Base-by-base conservation (phyloP, 208 protist species). In the Leishmania martiniquensis region DNA sequence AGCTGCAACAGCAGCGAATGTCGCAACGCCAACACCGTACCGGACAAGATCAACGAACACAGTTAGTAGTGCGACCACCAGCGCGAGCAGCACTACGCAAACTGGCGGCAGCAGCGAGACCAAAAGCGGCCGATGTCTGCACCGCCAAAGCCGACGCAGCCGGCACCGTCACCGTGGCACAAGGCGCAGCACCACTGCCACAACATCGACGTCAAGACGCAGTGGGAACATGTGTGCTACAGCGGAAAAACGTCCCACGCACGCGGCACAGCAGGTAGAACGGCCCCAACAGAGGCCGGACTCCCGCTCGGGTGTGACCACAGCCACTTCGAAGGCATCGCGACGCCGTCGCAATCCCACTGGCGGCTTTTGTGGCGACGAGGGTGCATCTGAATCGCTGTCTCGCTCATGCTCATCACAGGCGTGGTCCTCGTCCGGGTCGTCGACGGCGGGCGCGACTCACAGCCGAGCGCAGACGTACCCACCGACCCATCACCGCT, bases 11-110 rank as follows among this genome's bases (percentile, higher is more conserved):
- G 34, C 42, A n/a, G 42, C 34, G 10, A 13, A 54, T 22, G 22
- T 39, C 12, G 44, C 37, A 20, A 45, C 49, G 12, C 34, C 70
- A 59, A 25, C 37, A 17, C 52, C 63, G 34, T 49, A 74, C 49
- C 70, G 49, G 44, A 5, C 70, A 22, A 44, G 52, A 29, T 60
- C 13, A 52, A 32, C 70, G 5, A 54, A 29, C 29, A 60, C 15
- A 25, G 62, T 72, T 2, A 66, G 76, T 44, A 76, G 69, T 45
- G 51, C 80, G 67, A 76, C 67, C 52, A 78, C 69, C 45, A 75
- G 70, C 47, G 55, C 69, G 60, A 82, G 72, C 77, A 88, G 81
- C 62, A 72, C 62, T 34, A 85, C 72, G 44, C 59, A 20, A 70
- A 69, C 71, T 13, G 42, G 44, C 47, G 72, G 51, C 54, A 32